phyloP scores from a whole-genome alignment of 768 basidiomycete species.

The Russula brevipes region DNA sequence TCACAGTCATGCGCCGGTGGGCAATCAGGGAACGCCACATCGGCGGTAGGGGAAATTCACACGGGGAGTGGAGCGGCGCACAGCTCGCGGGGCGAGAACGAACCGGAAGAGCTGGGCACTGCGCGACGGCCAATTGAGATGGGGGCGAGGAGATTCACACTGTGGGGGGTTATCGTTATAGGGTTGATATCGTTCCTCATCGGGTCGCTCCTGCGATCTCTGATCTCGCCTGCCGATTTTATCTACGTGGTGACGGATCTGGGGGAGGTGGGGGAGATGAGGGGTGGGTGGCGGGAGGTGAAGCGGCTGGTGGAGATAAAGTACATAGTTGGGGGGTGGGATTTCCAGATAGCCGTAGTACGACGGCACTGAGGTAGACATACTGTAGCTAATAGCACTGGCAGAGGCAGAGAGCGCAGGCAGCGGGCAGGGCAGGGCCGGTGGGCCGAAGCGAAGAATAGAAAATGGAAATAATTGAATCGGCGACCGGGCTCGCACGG shows the following conservation, averaged over 20 bases:
- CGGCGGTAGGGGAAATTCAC: constrained; percentile 12
- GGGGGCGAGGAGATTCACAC: constrained; percentile 34
- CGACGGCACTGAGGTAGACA: constrained; percentile 47
- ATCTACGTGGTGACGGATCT: constrained; percentile 67
- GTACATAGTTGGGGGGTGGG: constrained; percentile 79
- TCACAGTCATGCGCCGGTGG: constrained; percentile 10
- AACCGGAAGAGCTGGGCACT: neutral
- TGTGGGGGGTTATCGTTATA: constrained; percentile 62
- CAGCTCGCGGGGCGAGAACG: constrained; percentile 1
- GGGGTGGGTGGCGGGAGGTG: constrained; percentile 78
- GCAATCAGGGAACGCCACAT: constrained; percentile 20
- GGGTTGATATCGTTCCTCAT: constrained; percentile 87
- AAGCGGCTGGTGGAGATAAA: constrained; percentile 76
- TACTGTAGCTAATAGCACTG: no score
- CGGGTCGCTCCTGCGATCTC: constrained; percentile 82
- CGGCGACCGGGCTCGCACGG: neutral
- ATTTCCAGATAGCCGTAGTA: constrained; percentile 81
- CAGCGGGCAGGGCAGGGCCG: no score
- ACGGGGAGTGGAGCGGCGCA: neutral
- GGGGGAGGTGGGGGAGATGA: constrained; percentile 47
- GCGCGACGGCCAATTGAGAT: neutral
- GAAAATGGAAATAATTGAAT: constrained; percentile 16
- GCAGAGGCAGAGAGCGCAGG: no score
- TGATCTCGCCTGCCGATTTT: constrained; percentile 88
- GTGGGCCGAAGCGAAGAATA: neutral